A percentile compares a stretch with the other conserved stretches of the same genome.
Evolutionary conservation across 208 protist genomes (phyloP).

Genomic region (Leishmania arabica): DNA sequence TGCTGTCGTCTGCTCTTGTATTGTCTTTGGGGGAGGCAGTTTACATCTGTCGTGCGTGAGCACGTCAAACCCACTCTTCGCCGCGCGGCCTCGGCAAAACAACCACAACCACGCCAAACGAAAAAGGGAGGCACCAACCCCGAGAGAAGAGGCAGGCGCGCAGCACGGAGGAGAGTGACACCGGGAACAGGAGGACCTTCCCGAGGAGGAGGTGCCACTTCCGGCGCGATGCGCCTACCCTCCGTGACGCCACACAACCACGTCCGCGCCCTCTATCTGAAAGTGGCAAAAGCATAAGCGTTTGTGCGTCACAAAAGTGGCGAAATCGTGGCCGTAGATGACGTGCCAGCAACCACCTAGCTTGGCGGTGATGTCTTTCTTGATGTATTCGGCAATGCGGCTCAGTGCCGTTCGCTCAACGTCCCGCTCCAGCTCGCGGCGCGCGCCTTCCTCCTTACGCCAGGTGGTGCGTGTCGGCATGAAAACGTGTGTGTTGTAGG

Average conservation of each 20-base stretch:
- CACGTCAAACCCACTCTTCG: not conserved
- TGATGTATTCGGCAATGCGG: conserved; percentile 71
- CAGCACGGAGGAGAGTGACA: not conserved
- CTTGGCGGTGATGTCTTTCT: conserved; percentile 48
- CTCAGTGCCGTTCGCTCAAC: conserved; percentile 71
- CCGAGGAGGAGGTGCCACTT: not conserved
- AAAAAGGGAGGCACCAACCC: not conserved
- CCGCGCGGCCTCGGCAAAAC: not conserved
- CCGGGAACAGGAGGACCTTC: not conserved
- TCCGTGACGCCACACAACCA: conserved; percentile 85
- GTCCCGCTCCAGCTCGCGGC: conserved; percentile 74
- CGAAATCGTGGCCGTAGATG: conserved; percentile 81
- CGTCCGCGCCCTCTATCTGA: conserved; percentile 75
- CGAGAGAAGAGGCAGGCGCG: not conserved
- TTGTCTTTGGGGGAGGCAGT: not conserved
- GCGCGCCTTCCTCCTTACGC: conserved; percentile 81
- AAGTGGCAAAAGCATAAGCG: conserved; percentile 75
- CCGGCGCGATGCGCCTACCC: conserved; percentile 23
- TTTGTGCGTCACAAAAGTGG: conserved; percentile 83
- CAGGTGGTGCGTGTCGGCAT: conserved; percentile 80
- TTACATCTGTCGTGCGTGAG: not conserved
- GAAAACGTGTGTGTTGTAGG: conserved; percentile 76
- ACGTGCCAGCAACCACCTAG: conserved; percentile 85
- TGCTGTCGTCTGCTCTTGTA: not conserved
- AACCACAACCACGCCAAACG: not conserved